Evolutionary conservation across 1,284 basidiomycete species (phyloP).

Genomic region (Malassezia sympodialis): DNA sequence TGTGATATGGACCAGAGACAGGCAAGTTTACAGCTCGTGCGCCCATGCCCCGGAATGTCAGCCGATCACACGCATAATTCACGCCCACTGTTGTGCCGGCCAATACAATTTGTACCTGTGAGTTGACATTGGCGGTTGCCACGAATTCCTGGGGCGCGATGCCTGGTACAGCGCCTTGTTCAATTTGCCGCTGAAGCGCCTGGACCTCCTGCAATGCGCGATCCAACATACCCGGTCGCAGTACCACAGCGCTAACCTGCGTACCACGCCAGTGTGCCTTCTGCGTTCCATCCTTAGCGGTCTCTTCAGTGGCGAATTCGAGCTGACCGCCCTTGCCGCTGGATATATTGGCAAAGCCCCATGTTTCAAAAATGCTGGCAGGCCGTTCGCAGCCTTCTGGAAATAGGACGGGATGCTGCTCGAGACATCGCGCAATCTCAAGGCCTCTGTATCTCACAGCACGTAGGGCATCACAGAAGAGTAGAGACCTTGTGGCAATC

Average conservation of each 20-base stretch:
- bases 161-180: slow-evolving; percentile 24
- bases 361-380: slow-evolving; percentile 42
- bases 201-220: slow-evolving; percentile 28
- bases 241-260: slow-evolving; percentile 41
- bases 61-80: slow-evolving; percentile 37
- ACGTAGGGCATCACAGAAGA: slow-evolving; percentile 35
- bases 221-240: slow-evolving; percentile 35
- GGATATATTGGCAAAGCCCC: slow-evolving; percentile 45
- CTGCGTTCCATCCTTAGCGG: background rate
- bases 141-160: slow-evolving; percentile 42
- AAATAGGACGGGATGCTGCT: slow-evolving; percentile 34
- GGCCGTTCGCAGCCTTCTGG: slow-evolving; percentile 37
- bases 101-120: slow-evolving; percentile 40
- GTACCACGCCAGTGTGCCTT: slow-evolving; percentile 33
- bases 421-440: slow-evolving; percentile 26
- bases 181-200: slow-evolving; percentile 27
- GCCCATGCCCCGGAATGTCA: slow-evolving; percentile 33
- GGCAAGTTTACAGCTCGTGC: slow-evolving; percentile 45
- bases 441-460: slow-evolving; percentile 39
- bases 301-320: background rate
- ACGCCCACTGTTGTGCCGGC: slow-evolving; percentile 41
- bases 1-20: slow-evolving; percentile 43
- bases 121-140: slow-evolving; percentile 44
- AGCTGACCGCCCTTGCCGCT: slow-evolving; percentile 21
- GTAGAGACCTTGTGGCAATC: slow-evolving; percentile 27